Conservation (phyloP, 495 filamentous ascomycete genomes). For the Aspergillus campestris region DNA sequence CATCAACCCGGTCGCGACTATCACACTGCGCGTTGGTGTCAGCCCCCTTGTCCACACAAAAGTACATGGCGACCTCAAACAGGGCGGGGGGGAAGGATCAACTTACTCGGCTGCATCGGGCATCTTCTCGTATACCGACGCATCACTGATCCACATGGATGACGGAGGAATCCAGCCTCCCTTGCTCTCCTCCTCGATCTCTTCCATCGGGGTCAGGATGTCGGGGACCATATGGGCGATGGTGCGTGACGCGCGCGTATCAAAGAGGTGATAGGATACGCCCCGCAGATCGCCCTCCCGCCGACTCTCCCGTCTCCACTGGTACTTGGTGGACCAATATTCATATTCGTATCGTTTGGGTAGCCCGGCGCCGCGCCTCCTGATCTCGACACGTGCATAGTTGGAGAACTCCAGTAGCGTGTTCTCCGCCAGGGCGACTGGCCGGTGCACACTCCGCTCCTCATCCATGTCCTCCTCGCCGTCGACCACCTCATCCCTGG, state of each 20-base stretch:
- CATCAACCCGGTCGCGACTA: constrained; percentile 84
- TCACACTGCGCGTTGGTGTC: constrained; percentile 50
- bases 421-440: constrained; percentile 51
- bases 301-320: constrained; percentile 68
- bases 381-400: constrained; percentile 87
- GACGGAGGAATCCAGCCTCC: constrained; percentile 91
- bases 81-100: background rate
- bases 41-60: constrained; percentile 5
- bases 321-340: constrained; percentile 82
- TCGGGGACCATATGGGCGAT: constrained; percentile 86
- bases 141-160: constrained; percentile 79
- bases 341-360: constrained; percentile 82
- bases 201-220: constrained; percentile 58
- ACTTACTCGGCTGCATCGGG: constrained; percentile 93
- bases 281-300: constrained; percentile 51
- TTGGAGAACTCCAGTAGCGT: constrained; percentile 93
- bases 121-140: constrained; percentile 51
- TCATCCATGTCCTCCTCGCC: constrained; percentile 22
- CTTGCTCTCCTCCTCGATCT: constrained; percentile 61
- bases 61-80: background rate
- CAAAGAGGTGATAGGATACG: constrained; percentile 70
- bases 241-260: constrained; percentile 50
- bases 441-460: constrained; percentile 17
- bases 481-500: constrained; percentile 39
- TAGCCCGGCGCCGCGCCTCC: constrained; percentile 57